A percentile compares a stretch with the other conserved stretches of the same genome.
Conservation (phyloP, 164 flowering plant species). For the Macadamia tetraphylla region DNA sequence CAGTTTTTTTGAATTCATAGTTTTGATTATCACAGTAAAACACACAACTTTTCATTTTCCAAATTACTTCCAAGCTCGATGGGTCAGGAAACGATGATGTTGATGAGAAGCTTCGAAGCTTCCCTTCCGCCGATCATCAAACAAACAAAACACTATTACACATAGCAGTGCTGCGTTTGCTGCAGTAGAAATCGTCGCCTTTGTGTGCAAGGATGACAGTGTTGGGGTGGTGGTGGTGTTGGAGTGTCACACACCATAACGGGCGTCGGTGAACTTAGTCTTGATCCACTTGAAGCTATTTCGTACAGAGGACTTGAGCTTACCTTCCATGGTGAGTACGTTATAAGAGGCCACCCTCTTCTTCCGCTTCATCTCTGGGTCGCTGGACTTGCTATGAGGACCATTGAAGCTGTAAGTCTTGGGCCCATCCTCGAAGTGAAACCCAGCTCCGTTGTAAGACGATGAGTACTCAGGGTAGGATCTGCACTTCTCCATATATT, state of each 20-base stretch:
- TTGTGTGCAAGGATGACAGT: not conserved
- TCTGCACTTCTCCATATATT: slow-evolving; percentile 52
- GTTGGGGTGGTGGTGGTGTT: no score
- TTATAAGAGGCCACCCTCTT: slow-evolving; percentile 63
- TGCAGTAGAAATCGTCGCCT: not conserved
- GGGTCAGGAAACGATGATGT: no score
- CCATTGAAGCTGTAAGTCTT: slow-evolving; percentile 66
- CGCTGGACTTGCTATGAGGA: slow-evolving; percentile 37
- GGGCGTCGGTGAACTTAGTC: slow-evolving; percentile 48
- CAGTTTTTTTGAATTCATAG: no score
- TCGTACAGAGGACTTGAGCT: slow-evolving; percentile 53
- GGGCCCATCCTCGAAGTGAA: slow-evolving; percentile 30
- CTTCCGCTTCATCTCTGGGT: slow-evolving; percentile 71
- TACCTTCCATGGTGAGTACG: slow-evolving; percentile 52
- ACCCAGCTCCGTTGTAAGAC: slow-evolving; percentile 27
- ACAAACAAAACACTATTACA: not conserved
- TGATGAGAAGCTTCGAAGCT: no score
- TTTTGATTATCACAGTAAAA: no score
- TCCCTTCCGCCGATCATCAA: not conserved
- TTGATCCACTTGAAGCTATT: slow-evolving; percentile 87
- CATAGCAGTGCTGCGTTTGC: not conserved
- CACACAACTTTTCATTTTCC: no score
- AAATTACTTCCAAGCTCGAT: no score
- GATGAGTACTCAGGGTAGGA: slow-evolving; percentile 46
- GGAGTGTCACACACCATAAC: slow-evolving; percentile 27